phyloP scores from a whole-genome alignment of 164 flowering plant species.

The Protea cynaroides region DNA sequence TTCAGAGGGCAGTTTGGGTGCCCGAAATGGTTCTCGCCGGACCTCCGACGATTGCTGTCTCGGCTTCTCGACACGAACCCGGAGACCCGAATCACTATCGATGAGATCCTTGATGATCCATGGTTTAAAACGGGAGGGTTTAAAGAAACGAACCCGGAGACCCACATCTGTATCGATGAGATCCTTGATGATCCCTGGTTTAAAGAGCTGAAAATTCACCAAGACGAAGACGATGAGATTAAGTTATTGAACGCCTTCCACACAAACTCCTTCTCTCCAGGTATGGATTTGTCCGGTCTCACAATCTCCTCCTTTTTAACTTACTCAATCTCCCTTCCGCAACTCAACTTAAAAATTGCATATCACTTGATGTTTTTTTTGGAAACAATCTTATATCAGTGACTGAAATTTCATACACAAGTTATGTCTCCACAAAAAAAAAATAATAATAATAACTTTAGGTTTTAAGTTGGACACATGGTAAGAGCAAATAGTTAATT shows the following conservation, averaged over 20 bases:
- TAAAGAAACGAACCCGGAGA: slow-evolving; percentile 21
- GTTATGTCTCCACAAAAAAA: no score
- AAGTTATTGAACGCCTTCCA: slow-evolving; percentile 61
- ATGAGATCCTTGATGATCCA: slow-evolving; percentile 44
- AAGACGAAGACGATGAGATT: slow-evolving; percentile 12
- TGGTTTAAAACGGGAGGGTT: slow-evolving; percentile 52
- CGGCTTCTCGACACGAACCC: slow-evolving; percentile 60
- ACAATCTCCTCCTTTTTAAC: no score
- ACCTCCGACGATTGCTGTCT: slow-evolving; percentile 29
- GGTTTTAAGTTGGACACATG: no score
- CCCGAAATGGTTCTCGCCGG: slow-evolving; percentile 65
- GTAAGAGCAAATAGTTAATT: no score
- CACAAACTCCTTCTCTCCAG: slow-evolving; percentile 57
- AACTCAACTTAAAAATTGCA: no score
- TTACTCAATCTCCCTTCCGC: no score
- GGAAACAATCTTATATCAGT: no score
- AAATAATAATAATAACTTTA: no score
- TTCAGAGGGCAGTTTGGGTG: slow-evolving; percentile 53
- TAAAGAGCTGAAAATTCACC: slow-evolving; percentile 10
- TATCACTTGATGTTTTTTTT: no score
- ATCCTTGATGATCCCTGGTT: slow-evolving; percentile 21
- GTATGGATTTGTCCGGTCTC: slow-evolving; percentile 46
- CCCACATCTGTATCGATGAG: slow-evolving; percentile 44
- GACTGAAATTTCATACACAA: no score
- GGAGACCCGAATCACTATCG: slow-evolving; percentile 41